Evolutionary conservation across 129 eudicot genomes (phyloP), one percentile per base, ranked within the genome.

Genomic region (Calendula officinalis): DNA sequence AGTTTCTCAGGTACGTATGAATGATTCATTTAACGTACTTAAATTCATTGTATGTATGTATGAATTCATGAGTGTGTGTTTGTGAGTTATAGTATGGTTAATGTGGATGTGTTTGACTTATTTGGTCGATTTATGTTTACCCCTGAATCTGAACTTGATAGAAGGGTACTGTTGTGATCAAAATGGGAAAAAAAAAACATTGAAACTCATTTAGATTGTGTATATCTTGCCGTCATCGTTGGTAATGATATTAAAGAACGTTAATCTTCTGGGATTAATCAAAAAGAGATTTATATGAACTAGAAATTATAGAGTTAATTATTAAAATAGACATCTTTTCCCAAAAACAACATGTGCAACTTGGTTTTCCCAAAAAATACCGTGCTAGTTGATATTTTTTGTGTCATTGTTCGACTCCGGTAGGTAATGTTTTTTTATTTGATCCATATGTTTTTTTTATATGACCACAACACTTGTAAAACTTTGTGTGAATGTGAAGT

Each of bases 1-100:
- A 22, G 2, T 8, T 62, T 34, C 36, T 69, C 64, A 69, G 67
- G 74, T 69, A 69, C 59, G 74, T 69, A 69, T 48, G 13, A 22
- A 43, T 13, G 8, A 64, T 14, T 48, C 32, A n/a, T 15, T 17
- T 43, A 8, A 8, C 37, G 30, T 22, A 22, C 49, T 1, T 36
- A 10, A 7, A 10, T 5, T 22, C 30, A 6, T 7, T 49, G 34
- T 14, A 7, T 34, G 34, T 46, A 48, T 48, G 53, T n/a, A 6
- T 48, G 15, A n/a, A 35, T n/a, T 7, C 12, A 27, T 16, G 5
- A 41, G 27, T 44, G 49, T 42, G 52, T 60, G 37, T 44, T n/a
- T 36, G 59, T 37, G 48, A 35, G 11, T 35, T 67, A 9, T 41
- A 42, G 62, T 40, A 12, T 10, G 47, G 5, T n/a, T 16, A 10